Evolutionary conservation across 805 yeast species (phyloP).

Genomic region (Jamesozyma rosinii): DNA sequence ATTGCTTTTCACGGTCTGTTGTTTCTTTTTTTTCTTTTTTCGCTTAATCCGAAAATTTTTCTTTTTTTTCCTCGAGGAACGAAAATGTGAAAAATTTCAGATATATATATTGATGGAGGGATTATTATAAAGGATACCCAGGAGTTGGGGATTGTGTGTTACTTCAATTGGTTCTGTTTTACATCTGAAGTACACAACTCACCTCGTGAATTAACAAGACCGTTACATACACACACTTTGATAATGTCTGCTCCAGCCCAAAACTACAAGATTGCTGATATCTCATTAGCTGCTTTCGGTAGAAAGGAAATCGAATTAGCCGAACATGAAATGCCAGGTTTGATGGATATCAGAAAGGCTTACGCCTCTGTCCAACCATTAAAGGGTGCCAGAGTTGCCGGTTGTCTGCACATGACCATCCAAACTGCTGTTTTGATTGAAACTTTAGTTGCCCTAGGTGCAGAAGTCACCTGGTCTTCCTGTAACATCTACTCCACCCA

Average conservation of each 20-base stretch:
- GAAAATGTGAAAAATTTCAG: neutral
- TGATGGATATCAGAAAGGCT: conserved; percentile 91
- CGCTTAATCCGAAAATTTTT: neutral
- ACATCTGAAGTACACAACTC: neutral
- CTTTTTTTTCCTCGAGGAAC: neutral
- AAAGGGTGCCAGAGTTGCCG: conserved; percentile 97
- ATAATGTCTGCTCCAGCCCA: conserved; percentile 51
- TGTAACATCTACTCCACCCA: conserved; percentile 99
- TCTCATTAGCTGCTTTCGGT: conserved; percentile 98
- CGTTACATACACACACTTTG: neutral
- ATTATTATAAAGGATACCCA: too few relatives aligned
- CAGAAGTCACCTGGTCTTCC: conserved; percentile 98
- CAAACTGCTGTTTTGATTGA: conserved; percentile 98
- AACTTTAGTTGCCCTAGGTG: conserved; percentile 94
- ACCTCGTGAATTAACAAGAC: neutral
- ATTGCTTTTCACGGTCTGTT: too few relatives aligned
- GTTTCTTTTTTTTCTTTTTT: neutral
- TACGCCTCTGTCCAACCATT: conserved; percentile 90
- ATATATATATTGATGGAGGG: too few relatives aligned
- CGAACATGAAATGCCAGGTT: conserved; percentile 99
- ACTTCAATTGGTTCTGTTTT: neutral
- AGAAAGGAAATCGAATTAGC: conserved; percentile 98
- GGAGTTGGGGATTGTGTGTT: too few relatives aligned
- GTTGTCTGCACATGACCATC: conserved; percentile 98
- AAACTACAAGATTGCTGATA: conserved; percentile 93